Evolutionary conservation across 2,329 filamentous ascomycete species (phyloP).

Genomic region (Phaeophleospora eucalypticola): DNA sequence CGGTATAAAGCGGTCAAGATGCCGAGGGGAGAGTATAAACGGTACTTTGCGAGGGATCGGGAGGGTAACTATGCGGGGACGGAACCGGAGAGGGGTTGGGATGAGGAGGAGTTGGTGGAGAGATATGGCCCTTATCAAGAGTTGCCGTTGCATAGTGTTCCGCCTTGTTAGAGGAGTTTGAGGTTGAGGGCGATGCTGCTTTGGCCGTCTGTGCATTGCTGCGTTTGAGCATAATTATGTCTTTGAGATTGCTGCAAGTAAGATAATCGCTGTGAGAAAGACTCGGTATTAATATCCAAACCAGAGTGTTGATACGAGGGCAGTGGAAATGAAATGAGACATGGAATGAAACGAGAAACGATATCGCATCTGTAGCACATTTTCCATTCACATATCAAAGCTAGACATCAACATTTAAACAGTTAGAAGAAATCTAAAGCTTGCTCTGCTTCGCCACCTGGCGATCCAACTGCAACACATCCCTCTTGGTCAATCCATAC

Average conservation of each 20-base stretch:
- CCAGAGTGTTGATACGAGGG: too few species aligned
- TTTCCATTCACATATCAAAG: background rate
- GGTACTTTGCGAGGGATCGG: conserved; percentile 23
- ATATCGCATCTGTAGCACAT: too few species aligned
- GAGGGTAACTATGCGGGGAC: conserved; percentile 29
- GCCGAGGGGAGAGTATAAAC: conserved; percentile 29
- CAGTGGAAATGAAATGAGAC: too few species aligned
- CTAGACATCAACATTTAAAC: background rate
- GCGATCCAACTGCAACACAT: conserved; percentile 41
- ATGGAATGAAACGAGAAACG: too few species aligned
- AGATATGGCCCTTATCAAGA: conserved; percentile 27
- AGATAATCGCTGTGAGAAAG: too few species aligned
- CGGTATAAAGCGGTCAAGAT: conserved; percentile 30
- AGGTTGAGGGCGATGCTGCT: too few species aligned
- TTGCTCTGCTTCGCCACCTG: conserved; percentile 33
- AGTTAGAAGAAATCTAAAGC: conserved; percentile 32
- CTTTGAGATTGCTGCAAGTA: too few species aligned
- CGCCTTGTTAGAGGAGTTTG: too few species aligned
- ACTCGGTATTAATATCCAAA: too few species aligned
- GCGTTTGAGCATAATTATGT: too few species aligned
- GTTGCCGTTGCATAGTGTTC: conserved; percentile 14
- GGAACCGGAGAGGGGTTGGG: conserved; percentile 29
- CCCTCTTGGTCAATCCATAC: conserved; percentile 47
- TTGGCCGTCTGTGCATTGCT: too few species aligned
- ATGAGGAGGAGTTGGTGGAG: conserved; percentile 20